Evolutionary conservation across 768 basidiomycete genomes (phyloP), one percentile per base, ranked within the genome.

Genomic region (Leucocoprinus leucothites): DNA sequence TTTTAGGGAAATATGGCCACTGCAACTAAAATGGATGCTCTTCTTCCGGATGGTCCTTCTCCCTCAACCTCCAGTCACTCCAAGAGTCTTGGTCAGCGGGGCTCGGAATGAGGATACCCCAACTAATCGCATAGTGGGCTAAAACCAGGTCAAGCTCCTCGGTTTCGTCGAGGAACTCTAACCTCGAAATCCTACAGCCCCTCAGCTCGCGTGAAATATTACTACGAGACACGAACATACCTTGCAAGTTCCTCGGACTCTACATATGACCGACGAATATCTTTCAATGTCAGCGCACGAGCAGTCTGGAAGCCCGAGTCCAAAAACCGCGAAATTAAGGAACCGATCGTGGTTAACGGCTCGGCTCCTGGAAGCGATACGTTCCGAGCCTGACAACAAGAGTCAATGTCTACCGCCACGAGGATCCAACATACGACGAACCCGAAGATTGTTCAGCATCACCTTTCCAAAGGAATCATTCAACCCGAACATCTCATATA

Each of bases 401-500:
- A 19, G 14, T n/a, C 31, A 13, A 42, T 40, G 6, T 14, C 36
- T 11, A 3, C 9, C 8, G 35, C 18, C 5, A 19, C 13, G 47
- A 14, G 18, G 16, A 2, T 48, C 9, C 21, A 34, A 8, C 28
- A 35, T 11, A 48, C n/a, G n/a, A 54, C 73, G 56, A 59, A 91
- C 94, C 75, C 80, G 84, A 47, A 98, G 76, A 69, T 98, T 98
- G 44, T 81, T 81, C 53, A 87, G 71, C 94, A 99, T 98, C 19
- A 98, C 90, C 26, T 79, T 78, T n/a, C 96, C 97, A 70, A 98
- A 98, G 0, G 84, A 63, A 65, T 98, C 96, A 18, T 83, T 77
- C 3, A 98, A 74, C 1, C 86, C 88, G 65, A 92, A 95, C 90
- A 98, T 98, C 67, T 98, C 96, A 64, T 98, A 98, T 16, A 94